phyloP scores from a whole-genome alignment of 2,329 filamentous ascomycete species.

The Fusarium paranaense region DNA sequence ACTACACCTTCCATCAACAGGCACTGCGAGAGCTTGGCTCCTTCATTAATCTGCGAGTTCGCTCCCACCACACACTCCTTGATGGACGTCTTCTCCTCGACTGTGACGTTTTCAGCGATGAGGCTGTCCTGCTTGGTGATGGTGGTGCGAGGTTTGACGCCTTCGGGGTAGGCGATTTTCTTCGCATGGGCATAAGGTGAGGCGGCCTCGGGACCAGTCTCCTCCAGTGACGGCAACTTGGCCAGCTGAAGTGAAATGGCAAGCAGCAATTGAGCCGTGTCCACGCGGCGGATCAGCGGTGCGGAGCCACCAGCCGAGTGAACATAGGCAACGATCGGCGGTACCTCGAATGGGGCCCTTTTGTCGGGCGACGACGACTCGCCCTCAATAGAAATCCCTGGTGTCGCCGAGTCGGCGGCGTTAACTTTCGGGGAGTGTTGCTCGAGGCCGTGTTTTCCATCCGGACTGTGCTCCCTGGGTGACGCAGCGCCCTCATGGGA shows the following conservation, averaged over 20 bases:
- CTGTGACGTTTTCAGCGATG: constrained; percentile 87
- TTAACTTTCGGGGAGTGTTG: background rate
- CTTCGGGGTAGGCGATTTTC: constrained; percentile 87
- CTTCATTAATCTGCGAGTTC: constrained; percentile 86
- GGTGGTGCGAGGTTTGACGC: constrained; percentile 82
- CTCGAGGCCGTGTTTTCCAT: constrained; percentile 21
- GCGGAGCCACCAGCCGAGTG: constrained; percentile 68
- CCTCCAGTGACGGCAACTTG: constrained; percentile 80
- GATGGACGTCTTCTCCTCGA: constrained; percentile 91
- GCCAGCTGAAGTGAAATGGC: constrained; percentile 87
- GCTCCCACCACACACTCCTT: constrained; percentile 92
- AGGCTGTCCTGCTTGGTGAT: constrained; percentile 86
- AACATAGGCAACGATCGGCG: constrained; percentile 84
- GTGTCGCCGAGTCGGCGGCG: background rate
- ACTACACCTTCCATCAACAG: constrained; percentile 92
- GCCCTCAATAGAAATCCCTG: constrained; percentile 10
- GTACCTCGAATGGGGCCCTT: constrained; percentile 58
- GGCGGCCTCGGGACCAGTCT: constrained; percentile 65
- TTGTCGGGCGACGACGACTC: constrained; percentile 16
- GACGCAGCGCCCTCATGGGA: constrained; percentile 45
- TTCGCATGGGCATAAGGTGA: constrained; percentile 82
- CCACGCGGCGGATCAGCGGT: constrained; percentile 85
- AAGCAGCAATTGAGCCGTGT: constrained; percentile 85
- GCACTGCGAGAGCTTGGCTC: constrained; percentile 88
- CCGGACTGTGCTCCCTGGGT: constrained; percentile 39